Conservation (phyloP, 345 rosid species). For the Erucastrum elatum region DNA sequence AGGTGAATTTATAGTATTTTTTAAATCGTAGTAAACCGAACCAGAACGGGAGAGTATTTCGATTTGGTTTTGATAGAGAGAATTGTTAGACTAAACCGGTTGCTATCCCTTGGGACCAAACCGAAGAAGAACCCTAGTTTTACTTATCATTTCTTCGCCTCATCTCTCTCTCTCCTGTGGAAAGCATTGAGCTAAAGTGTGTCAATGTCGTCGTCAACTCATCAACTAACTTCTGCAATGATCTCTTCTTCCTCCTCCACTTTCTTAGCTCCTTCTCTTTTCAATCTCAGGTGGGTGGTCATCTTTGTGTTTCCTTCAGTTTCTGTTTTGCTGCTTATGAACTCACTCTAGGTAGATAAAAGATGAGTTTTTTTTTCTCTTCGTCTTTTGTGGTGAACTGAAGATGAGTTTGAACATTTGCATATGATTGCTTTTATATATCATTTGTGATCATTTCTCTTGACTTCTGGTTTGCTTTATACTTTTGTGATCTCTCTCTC, state of each 20-base stretch:
- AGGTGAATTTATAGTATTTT: too few relatives aligned
- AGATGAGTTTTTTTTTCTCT: background rate
- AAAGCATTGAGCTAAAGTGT: background rate
- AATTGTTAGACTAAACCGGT: conserved; percentile 18
- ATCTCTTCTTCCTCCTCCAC: conserved; percentile 40
- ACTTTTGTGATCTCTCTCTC: background rate
- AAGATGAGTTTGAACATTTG: too few relatives aligned
- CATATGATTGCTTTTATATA: too few relatives aligned
- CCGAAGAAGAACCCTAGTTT: conserved; percentile 35
- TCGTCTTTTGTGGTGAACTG: too few relatives aligned
- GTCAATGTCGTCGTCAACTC: conserved; percentile 10
- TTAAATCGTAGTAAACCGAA: too few relatives aligned
- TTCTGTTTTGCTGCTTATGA: background rate
- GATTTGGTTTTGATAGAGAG: background rate
- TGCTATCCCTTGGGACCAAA: background rate
- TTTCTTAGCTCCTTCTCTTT: conserved; percentile 33
- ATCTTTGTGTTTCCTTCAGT: too few relatives aligned
- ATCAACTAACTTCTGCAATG: conserved; percentile 32
- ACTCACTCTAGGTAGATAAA: background rate
- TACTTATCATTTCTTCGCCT: too few relatives aligned
- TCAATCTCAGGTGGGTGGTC: conserved; percentile 29
- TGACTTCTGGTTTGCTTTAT: background rate
- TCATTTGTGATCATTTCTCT: background rate
- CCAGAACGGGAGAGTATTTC: too few relatives aligned
- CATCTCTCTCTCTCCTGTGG: background rate